Base-by-base conservation (phyloP, 371 early-diverging fungal species). In the Mucor velutinosus region DNA sequence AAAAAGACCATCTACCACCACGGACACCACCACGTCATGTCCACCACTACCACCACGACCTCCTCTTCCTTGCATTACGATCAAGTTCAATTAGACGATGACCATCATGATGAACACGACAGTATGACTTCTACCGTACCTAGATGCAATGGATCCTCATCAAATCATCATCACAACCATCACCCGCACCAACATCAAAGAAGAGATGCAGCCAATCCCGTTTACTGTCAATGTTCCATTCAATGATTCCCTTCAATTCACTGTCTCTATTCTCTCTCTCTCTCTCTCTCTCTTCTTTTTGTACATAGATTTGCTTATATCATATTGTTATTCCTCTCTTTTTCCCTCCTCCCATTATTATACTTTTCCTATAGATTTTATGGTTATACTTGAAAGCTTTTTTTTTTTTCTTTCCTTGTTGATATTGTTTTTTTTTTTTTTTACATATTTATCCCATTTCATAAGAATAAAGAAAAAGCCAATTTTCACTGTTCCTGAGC, bases 151-250 rank as follows among this genome's bases (percentile, higher is more conserved):
- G 51, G 23, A 3, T 25, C 51, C 23, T 25, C 51, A 4, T 51
- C 25, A 23, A 51, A 51, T 11, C 49, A 23, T 25, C 51, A 45
- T 11, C 39, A 45, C n/a, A 21, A 23, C 51, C 51, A 45, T 11
- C 39, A 45, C n/a, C 45, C 15, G 5, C 43, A 45, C 19, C 45
- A 45, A 45, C 45, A 45, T 23, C 51, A 51, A 51, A 51, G 51
- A 51, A 37, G 58, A 58, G 58, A 58, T 8, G 21, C 58, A 23
- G 51, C 21, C 23, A 51, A 51, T 25, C 58, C 58, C 15, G 58
- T 35, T 58, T 58, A 58, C 37, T 58, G 58, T 19, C 58, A 58
- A 21, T 58, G 58, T 14, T 58, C 58, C 3, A 58, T 58, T 19
- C 58, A 58, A 35, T 58, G 37, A 58, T 37, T 37, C 19, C 35